Evolutionary conservation across 495 filamentous ascomycete genomes (phyloP), one percentile per base, ranked within the genome.

Genomic region (Penicillium chermesinum): DNA sequence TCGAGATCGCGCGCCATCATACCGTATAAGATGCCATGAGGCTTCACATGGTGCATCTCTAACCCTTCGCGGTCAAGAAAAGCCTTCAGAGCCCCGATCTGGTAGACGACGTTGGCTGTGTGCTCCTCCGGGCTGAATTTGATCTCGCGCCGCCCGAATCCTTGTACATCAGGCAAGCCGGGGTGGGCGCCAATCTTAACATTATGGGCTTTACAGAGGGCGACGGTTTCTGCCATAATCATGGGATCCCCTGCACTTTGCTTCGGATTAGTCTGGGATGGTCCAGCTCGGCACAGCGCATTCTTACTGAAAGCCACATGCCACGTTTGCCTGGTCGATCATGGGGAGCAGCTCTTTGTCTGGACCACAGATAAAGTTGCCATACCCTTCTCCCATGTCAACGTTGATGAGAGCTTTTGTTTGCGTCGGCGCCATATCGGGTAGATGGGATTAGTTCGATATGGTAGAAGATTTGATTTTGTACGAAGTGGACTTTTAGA

Each of bases 281-380:
- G n/a, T n/a, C n/a, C n/a, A n/a, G n/a, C n/a, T n/a, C n/a, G n/a
- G n/a, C n/a, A n/a, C n/a, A n/a, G n/a, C n/a, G n/a, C n/a, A n/a
- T n/a, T n/a, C 37, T 39, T 39, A 39, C 37, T 82, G 81, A 54
- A 83, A 82, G 4, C 79, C 81, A 53, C 81, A 84, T 2, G 81
- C 81, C 8, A 83, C 54, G 50, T 85, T 84, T n/a, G 81, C 81
- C 48, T 76, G 70, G 48, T 83, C 79, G 50, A 83, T 76, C 40
- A 76, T 52, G 17, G 74, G 74, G 22, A 84, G 74, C 13, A 83
- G 67, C 25, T 82, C 78, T 13, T 74, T 72, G 45, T 84, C 81
- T 6, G 80, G 78, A 19, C 72, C 72, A 54, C 63, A 54, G 10
- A 52, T 57, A 61, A 61, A 77, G 50, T 76, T 76, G 22, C 71